Evolutionary conservation across 495 filamentous ascomycete genomes (phyloP).

Genomic region (Hypoxylon perforatum): DNA sequence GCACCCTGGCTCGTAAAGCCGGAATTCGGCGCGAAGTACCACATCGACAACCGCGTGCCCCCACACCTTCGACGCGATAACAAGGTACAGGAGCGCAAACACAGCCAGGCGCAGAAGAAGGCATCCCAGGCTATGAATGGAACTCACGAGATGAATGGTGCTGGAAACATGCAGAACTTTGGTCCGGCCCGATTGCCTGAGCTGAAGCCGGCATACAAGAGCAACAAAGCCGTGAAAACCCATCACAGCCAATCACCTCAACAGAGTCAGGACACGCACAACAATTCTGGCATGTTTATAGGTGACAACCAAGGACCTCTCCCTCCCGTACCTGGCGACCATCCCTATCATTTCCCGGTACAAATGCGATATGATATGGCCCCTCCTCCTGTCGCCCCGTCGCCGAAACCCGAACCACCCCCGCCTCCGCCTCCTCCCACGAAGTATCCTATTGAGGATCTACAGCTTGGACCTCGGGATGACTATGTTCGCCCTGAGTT

Average conservation of each 20-base stretch:
- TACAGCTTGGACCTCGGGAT: conserved; percentile 76
- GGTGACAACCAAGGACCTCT: conserved; percentile 51
- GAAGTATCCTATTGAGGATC: conserved; percentile 95
- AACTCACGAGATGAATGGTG: conserved; percentile 54
- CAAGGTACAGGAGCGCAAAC: conserved; percentile 81
- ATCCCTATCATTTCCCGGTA: conserved; percentile 55
- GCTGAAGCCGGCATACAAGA: conserved; percentile 83
- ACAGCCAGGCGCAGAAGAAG: conserved; percentile 73
- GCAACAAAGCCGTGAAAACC: conserved; percentile 71
- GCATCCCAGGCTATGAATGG: conserved; percentile 57
- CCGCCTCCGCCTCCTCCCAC: conserved; percentile 80
- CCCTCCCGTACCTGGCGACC: conserved; percentile 52
- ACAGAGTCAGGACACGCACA: conserved; percentile 43
- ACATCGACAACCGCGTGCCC: conserved; percentile 85
- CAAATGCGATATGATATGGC: conserved; percentile 53
- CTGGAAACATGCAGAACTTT: conserved; percentile 53
- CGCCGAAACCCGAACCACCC: conserved; percentile 51
- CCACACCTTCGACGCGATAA: conserved; percentile 82
- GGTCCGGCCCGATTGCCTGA: conserved; percentile 70
- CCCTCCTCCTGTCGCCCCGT: conserved; percentile 38
- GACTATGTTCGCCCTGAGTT: conserved; percentile 73
- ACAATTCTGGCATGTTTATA: conserved; percentile 50
- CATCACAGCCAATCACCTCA: conserved; percentile 27
- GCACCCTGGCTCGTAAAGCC: conserved; percentile 96
- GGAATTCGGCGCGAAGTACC: conserved; percentile 82